Base-by-base conservation (phyloP, 2,329 filamentous ascomycete genomes). In the Phialophora tarda region DNA sequence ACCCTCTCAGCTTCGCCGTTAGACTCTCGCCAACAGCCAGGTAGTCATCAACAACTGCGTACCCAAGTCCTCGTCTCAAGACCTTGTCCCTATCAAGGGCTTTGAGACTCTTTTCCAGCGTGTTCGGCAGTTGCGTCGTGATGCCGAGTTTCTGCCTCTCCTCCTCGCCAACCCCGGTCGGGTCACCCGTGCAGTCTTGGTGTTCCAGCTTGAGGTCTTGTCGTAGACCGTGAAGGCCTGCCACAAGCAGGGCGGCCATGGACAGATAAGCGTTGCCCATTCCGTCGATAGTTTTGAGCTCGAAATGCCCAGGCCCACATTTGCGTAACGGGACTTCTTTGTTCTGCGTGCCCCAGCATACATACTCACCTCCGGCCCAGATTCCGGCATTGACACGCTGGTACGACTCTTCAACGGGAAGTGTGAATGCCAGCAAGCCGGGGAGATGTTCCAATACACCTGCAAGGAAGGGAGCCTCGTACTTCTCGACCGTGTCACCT, bases 301-400 rank as follows among this genome's bases (percentile, higher is more conserved):
- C 92, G 89, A 91, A 96, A 73, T 92, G 89, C 23, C 86, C 87
- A 2, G 77, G 79, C 2, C 81, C 80, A 56, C 92, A 84, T 75
- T 89, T 88, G 12, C 91, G 85, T 10, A 96, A 80, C 0, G 91
- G 89, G 4, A 87, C 83, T 79, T 94, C 91, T 21, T 90, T 87
- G 76, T 95, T 95, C 78, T 95, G 88, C 4, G 87, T 90, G 12
- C 92, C 92, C 91, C 91, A 96, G 0, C 89, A 81, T 0, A 93
- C 85, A 88, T 89, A 93, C 7, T 88, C 85, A 0, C 91, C 91
- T n/a, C 91, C 91, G 0, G 90, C 85, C 91, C 91, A 95, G 65
- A 81, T 81, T n/a, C 91, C 85, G 61, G 92, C 88, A 1, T 79
- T 77, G 11, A 91, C 82, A 4, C 91, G 85, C 41, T 85, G 85